These are phyloP conservation scores for Penstemon barbatus DNA, from an alignment of 257 asterid genomes.

Conservation along the genomic window DNA sequence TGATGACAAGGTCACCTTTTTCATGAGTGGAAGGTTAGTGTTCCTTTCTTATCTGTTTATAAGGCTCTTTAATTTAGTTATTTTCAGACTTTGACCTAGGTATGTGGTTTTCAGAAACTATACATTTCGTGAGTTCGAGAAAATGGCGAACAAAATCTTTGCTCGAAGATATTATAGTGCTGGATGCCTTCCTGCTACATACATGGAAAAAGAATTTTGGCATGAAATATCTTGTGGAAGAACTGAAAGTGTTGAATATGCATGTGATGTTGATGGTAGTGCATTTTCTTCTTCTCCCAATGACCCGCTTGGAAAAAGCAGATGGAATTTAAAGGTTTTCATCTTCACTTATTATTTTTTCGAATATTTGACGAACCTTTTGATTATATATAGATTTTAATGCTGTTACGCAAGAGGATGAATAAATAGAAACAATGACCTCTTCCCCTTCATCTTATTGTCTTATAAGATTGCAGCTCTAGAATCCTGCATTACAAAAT, in stretches of 20 bases:
- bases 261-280: conserved; percentile 99
- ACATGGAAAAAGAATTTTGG: conserved; percentile 98
- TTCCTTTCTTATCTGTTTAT: conserved; percentile 22
- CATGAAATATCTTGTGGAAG: conserved; percentile 93
- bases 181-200: conserved; percentile 88
- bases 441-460: conserved; percentile 17
- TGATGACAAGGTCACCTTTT: conserved; percentile 89
- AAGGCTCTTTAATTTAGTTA: conserved; percentile 12
- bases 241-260: conserved; percentile 98
- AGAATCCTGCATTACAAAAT: conserved; percentile 1
- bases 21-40: conserved; percentile 91
- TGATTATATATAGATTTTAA: not conserved
- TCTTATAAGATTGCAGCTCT: conserved; percentile 7
- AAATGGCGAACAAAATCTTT: conserved; percentile 96
- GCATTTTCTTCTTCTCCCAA: conserved; percentile 88
- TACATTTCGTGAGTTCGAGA: conserved; percentile 95
- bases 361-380: conserved; percentile 2
- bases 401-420: conserved; percentile 5
- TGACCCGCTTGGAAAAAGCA: conserved; percentile 88
- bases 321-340: conserved; percentile 96
- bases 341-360: conserved; percentile 26
- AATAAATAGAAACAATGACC: not conserved
- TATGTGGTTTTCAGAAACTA: conserved; percentile 68
- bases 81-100: conserved; percentile 34
- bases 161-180: conserved; percentile 86